A percentile compares a stretch with the other conserved stretches of the same genome.
These are phyloP conservation scores for Fusarium falciforme DNA, from an alignment of 2,329 filamentous ascomycete genomes.

Conservation along the genomic window DNA sequence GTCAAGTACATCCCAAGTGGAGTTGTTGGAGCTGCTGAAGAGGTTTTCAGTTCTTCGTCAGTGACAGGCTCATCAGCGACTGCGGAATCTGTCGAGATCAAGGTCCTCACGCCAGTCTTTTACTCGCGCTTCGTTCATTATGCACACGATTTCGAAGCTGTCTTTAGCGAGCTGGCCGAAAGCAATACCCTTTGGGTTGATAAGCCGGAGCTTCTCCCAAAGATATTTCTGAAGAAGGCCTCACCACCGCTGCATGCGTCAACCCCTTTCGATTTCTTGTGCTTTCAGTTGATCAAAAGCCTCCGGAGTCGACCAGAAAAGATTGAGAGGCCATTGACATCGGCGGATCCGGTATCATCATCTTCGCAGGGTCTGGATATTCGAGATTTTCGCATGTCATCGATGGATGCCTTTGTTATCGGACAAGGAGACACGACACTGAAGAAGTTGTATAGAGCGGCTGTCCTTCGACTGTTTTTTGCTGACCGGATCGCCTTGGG, in stretches of 20 bases:
- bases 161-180: slow-evolving; percentile 70
- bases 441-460: slow-evolving; percentile 50
- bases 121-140: slow-evolving; percentile 75
- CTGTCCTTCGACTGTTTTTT: slow-evolving; percentile 57
- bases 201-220: slow-evolving; percentile 62
- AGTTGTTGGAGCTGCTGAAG: slow-evolving; percentile 50
- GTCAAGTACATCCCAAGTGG: slow-evolving; percentile 68
- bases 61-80: slow-evolving; percentile 28
- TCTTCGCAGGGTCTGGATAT: slow-evolving; percentile 51
- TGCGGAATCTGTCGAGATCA: slow-evolving; percentile 61
- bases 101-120: slow-evolving; percentile 72
- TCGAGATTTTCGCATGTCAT: slow-evolving; percentile 60
- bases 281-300: slow-evolving; percentile 57
- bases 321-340: slow-evolving; percentile 56
- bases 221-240: slow-evolving; percentile 56
- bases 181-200: slow-evolving; percentile 70
- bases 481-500: slow-evolving; percentile 57
- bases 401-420: slow-evolving; percentile 63
- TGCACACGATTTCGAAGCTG: slow-evolving; percentile 68
- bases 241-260: slow-evolving; percentile 49
- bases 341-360: slow-evolving; percentile 42
- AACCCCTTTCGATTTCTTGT: slow-evolving; percentile 52
- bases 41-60: slow-evolving; percentile 52
- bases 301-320: slow-evolving; percentile 56
- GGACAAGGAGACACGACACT: slow-evolving; percentile 41